phyloP scores from a whole-genome alignment of 768 basidiomycete genomes.

The Amanita rubescens region DNA sequence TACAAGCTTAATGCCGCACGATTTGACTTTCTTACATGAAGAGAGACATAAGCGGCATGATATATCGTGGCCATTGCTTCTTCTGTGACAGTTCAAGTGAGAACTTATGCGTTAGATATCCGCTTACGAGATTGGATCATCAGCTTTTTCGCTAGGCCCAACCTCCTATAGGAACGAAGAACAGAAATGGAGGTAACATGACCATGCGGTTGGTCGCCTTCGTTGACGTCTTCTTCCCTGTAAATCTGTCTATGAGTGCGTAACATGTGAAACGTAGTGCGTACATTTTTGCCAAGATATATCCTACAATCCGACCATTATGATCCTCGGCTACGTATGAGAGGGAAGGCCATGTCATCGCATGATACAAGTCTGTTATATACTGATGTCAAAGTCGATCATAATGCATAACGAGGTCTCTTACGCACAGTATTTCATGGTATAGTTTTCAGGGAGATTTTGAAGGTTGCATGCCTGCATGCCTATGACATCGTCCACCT shows the following conservation, averaged over 20 bases:
- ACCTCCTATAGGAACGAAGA: constrained; percentile 78
- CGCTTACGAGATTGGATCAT: constrained; percentile 90
- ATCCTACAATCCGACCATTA: constrained; percentile 88
- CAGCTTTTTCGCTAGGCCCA: constrained; percentile 91
- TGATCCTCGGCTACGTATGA: constrained; percentile 93
- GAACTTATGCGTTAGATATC: background rate
- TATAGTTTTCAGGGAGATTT: constrained; percentile 93
- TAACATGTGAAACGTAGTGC: constrained; percentile 15
- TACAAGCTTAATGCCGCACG: constrained; percentile 87
- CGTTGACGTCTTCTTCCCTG: constrained; percentile 60
- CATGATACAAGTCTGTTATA: constrained; percentile 75
- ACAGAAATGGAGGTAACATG: constrained; percentile 98
- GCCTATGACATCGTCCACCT: constrained; percentile 85
- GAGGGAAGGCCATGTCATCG: constrained; percentile 90
- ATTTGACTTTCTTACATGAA: constrained; percentile 95
- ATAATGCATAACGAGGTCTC: constrained; percentile 6
- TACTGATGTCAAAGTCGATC: constrained; percentile 15
- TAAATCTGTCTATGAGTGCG: background rate
- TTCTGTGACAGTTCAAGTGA: constrained; percentile 37
- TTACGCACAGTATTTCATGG: constrained; percentile 67
- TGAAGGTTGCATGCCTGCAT: constrained; percentile 97
- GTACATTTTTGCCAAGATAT: constrained; percentile 94
- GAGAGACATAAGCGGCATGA: constrained; percentile 76
- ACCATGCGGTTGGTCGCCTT: constrained; percentile 72
- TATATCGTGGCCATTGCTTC: constrained; percentile 89